Percentiles rank a stretch among this genome's conserved stretches.
phyloP scores from a whole-genome alignment of 164 flowering plant species.

The Warburgia ugandensis region DNA sequence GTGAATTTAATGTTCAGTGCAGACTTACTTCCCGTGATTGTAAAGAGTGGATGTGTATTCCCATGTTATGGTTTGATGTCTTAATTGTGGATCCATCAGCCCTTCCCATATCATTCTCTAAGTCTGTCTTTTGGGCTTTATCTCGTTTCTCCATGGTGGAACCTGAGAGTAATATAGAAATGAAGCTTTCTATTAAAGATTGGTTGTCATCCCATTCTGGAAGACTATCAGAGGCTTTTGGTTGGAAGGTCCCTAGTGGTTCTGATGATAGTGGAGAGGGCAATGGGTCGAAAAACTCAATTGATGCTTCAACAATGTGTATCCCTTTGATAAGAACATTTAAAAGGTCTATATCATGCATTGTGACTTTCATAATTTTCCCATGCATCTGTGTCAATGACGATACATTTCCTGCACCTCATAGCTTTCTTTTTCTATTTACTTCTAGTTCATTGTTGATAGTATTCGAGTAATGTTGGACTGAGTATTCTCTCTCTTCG shows the following conservation, averaged over 20 bases:
- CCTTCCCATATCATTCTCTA: conserved; percentile 68
- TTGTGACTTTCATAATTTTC: not conserved
- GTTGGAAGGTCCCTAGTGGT: conserved; percentile 82
- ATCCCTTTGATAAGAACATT: conserved; percentile 54
- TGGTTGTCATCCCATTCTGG: conserved; percentile 57
- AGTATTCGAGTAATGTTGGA: too few relatives aligned
- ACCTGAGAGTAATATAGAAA: conserved; percentile 42
- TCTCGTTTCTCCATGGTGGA: conserved; percentile 75
- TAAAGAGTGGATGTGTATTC: conserved; percentile 85
- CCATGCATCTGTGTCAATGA: too few relatives aligned
- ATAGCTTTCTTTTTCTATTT: not conserved
- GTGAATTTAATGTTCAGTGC: conserved; percentile 50
- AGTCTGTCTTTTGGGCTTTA: conserved; percentile 84
- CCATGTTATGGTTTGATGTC: conserved; percentile 82
- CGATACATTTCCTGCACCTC: too few relatives aligned
- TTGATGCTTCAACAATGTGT: conserved; percentile 46
- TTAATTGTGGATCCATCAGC: conserved; percentile 54
- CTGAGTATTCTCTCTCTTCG: not conserved
- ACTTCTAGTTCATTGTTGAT: not conserved
- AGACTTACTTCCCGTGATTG: conserved; percentile 43
- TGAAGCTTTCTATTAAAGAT: conserved; percentile 36
- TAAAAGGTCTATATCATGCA: conserved; percentile 45
- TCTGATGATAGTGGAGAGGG: conserved; percentile 85
- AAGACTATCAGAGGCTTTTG: conserved; percentile 46
- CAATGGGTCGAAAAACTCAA: conserved; percentile 56